Evolutionary conservation across 2,329 filamentous ascomycete genomes (phyloP), one percentile per base, ranked within the genome.

Genomic region (Metarhizium rileyi): DNA sequence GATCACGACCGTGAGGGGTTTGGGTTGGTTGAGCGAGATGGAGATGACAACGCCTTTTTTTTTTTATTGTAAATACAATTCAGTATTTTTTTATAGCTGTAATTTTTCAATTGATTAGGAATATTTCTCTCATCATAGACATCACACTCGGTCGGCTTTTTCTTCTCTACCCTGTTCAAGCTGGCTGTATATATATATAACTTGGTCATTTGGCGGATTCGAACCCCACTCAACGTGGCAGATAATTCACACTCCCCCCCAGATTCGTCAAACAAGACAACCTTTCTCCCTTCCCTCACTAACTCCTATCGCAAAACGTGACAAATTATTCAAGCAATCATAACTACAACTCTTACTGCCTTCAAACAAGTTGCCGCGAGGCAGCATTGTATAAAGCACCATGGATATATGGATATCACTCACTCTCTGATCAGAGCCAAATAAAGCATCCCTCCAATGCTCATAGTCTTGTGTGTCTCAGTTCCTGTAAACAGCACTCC

Each of bases 1-100:
- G 81, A 84, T 76, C 67, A 83, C 81, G 78, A 75, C 74, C 71
- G 74, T 70, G 72, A 64, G 72, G 76, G 77, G 77, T 69, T 76
- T 82, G 79, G 74, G 72, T 69, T 72, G 68, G 68, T 61, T 64
- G 64, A 63, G 66, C 66, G 72, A 73, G 77, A 77, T 78, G 72
- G 77, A 72, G 70, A 70, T 64, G 70, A 68, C 75, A 58, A 79
- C 75, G 70, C 64, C 65, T 58, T 61, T 53, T 59, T 68, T 62
- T 63, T 60, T 61, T 53, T 14, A 22, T 10, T n/a, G 3, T 48
- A 30, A 30, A 30, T 30, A 30, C 7, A 30, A 30, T 30, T 12
- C 28, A 30, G n/a, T 30, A 30, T 42, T 50, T 50, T 48, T 53
- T 53, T n/a, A n/a, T n/a, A n/a, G n/a, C n/a, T n/a, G n/a, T n/a